These are phyloP conservation scores for Daphne laureola DNA, from an alignment of 441 rosid genomes.

Conservation along the genomic window DNA sequence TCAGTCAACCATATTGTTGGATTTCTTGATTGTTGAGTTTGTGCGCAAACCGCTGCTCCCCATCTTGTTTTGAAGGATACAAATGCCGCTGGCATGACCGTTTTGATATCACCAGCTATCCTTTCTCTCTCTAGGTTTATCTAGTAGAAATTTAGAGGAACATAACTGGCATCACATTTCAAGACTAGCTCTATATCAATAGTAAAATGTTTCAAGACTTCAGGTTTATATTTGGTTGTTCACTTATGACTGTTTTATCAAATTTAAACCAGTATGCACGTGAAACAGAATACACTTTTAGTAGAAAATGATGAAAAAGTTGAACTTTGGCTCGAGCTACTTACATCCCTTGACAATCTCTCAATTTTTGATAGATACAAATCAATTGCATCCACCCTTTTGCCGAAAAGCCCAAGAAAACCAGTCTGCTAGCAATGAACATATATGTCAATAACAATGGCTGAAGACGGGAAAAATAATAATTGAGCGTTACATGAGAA, in stretches of 20 bases:
- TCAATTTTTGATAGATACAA: constrained; percentile 50
- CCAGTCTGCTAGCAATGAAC: constrained; percentile 53
- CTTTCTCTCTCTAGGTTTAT: constrained; percentile 55
- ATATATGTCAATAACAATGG: neutral
- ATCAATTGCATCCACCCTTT: constrained; percentile 67
- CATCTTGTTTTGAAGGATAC: constrained; percentile 88
- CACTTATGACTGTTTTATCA: neutral
- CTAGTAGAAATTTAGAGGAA: constrained; percentile 29
- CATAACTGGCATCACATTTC: no score
- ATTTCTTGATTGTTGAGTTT: constrained; percentile 88
- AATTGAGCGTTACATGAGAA: neutral
- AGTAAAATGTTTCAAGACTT: no score
- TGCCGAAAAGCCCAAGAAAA: constrained; percentile 72
- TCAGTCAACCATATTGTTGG: constrained; percentile 90
- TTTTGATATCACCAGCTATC: constrained; percentile 40
- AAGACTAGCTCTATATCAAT: no score
- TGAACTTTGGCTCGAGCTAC: constrained; percentile 12
- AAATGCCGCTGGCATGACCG: constrained; percentile 82
- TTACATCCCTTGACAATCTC: constrained; percentile 50
- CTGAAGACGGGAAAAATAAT: constrained; percentile 10
- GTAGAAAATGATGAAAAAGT: neutral
- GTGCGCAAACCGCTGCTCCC: constrained; percentile 98
- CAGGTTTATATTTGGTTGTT: no score
- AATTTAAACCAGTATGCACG: neutral
- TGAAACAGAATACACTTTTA: neutral